Percentiles rank a stretch among this genome's conserved stretches.
Evolutionary conservation across 1,139 yeast species (phyloP).

Genomic region (Yamadazyma sp.): DNA sequence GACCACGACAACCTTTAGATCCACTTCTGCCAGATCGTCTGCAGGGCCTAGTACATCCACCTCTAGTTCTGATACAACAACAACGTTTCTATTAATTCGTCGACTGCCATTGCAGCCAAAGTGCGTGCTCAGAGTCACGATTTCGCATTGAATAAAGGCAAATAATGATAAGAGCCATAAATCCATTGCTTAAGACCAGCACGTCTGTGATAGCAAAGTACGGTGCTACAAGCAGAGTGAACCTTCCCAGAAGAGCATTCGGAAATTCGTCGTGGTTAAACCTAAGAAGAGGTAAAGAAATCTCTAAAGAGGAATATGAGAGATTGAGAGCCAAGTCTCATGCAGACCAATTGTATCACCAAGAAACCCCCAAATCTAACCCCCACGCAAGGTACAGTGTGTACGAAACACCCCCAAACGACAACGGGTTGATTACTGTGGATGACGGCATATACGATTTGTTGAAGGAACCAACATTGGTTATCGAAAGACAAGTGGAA

Average conservation of each 20-base stretch:
- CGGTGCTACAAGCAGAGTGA: not conserved
- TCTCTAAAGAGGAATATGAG: constrained; percentile 39
- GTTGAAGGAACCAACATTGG: constrained; percentile 75
- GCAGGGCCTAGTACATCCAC: too few relatives aligned
- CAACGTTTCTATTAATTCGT: too few relatives aligned
- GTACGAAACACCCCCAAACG: constrained; percentile 37
- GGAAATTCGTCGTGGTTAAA: constrained; percentile 1
- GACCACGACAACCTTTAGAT: too few relatives aligned
- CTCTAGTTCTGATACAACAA: too few relatives aligned
- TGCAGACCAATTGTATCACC: constrained; percentile 27
- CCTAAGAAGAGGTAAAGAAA: constrained; percentile 33
- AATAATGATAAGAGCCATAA: constrained; percentile 1
- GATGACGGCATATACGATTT: constrained; percentile 58
- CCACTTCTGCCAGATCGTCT: too few relatives aligned
- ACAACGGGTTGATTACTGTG: constrained; percentile 49
- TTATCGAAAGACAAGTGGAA: constrained; percentile 85
- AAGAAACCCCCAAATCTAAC: constrained; percentile 26
- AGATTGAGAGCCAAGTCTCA: constrained; percentile 14
- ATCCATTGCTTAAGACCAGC: not conserved
- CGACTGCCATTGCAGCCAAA: too few relatives aligned
- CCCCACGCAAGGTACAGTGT: constrained; percentile 31
- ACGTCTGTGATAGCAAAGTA: not conserved
- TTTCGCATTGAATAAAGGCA: not conserved
- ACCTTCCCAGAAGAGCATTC: not conserved
- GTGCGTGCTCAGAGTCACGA: too few relatives aligned